These are phyloP conservation scores for Mycena sanguinolenta DNA, from an alignment of 768 basidiomycete species.

Conservation along the genomic window DNA sequence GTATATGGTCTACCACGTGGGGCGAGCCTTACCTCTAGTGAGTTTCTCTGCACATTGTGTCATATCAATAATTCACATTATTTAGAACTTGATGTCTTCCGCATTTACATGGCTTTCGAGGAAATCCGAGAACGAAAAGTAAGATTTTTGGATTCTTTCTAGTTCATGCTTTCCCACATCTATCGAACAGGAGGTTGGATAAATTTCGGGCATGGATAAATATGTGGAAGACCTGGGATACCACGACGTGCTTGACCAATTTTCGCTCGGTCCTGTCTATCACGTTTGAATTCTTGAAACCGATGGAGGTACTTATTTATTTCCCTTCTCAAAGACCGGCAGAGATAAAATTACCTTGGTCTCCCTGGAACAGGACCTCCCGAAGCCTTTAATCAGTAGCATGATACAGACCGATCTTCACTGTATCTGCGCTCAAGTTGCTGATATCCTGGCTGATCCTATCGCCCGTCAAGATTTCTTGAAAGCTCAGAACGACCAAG, in stretches of 20 bases:
- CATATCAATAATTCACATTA: background rate
- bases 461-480: background rate
- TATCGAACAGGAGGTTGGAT: background rate
- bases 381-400: background rate
- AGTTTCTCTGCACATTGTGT: conserved; percentile 5
- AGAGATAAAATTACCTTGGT: background rate
- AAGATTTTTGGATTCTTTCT: background rate
- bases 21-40: conserved; percentile 24
- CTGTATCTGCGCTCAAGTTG: conserved; percentile 9
- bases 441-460: conserved; percentile 1
- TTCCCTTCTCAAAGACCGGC: background rate
- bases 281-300: background rate
- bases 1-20: background rate
- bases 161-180: background rate
- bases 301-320: background rate
- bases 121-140: background rate
- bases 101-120: background rate
- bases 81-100: conserved; percentile 17
- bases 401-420: background rate
- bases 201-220: conserved; percentile 3
- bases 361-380: background rate
- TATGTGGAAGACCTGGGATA: conserved; percentile 1
- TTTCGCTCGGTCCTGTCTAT: conserved; percentile 7
- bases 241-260: background rate
- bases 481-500: background rate